phyloP scores from a whole-genome alignment of 2,329 filamentous ascomycete genomes.

The Exophiala bonariae region DNA sequence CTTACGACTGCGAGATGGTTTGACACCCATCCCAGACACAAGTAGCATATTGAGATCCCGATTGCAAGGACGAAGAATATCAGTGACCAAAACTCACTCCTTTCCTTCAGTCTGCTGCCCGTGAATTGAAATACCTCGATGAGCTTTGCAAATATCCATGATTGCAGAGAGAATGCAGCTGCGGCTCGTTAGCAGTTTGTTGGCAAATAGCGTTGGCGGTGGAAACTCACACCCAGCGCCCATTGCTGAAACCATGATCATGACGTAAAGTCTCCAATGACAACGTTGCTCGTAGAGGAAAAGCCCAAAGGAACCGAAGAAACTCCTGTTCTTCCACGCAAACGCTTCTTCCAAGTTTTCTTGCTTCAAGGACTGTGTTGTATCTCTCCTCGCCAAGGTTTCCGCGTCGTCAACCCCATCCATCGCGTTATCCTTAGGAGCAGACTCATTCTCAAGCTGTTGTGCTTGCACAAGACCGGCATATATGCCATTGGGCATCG shows the following conservation, averaged over 20 bases:
- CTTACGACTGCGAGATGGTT: slow-evolving; percentile 41
- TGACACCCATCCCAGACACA: slow-evolving; percentile 45
- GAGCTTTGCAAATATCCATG: slow-evolving; percentile 49
- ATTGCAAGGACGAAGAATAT: slow-evolving; percentile 59
- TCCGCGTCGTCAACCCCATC: slow-evolving; percentile 16
- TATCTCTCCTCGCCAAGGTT: background rate
- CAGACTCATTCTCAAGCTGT: slow-evolving; percentile 34
- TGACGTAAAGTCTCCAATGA: slow-evolving; percentile 32
- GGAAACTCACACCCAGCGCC: slow-evolving; percentile 34
- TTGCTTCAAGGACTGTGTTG: slow-evolving; percentile 13
- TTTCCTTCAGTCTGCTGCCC: slow-evolving; percentile 37
- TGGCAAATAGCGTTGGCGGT: background rate
- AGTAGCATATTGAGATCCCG: slow-evolving; percentile 46
- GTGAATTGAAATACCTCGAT: slow-evolving; percentile 49
- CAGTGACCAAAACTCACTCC: slow-evolving; percentile 53
- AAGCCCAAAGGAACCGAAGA: slow-evolving; percentile 31
- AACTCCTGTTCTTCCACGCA: slow-evolving; percentile 23
- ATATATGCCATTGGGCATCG: slow-evolving; percentile 62
- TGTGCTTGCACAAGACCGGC: slow-evolving; percentile 32
- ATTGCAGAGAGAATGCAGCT: slow-evolving; percentile 52
- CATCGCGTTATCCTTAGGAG: slow-evolving; percentile 31
- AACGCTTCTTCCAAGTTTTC: background rate
- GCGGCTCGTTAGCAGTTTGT: slow-evolving; percentile 18
- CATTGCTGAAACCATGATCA: slow-evolving; percentile 29
- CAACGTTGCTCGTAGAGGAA: slow-evolving; percentile 36